Evolutionary conservation across 2,329 filamentous ascomycete species (phyloP).

Genomic region (Hymenoscyphus repandus): DNA sequence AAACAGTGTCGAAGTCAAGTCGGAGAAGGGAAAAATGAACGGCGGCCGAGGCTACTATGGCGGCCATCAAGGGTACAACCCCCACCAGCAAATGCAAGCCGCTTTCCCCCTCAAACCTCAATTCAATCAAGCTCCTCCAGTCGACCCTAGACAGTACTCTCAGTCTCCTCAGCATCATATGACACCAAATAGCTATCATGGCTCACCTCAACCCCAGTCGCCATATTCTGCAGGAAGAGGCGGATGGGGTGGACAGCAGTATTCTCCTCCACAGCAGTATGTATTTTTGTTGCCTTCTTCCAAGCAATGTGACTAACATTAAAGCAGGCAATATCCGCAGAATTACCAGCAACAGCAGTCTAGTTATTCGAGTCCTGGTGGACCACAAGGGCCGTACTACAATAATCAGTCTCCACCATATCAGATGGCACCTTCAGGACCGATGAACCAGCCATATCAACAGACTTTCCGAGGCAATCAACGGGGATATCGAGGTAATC

Average conservation of each 20-base stretch:
- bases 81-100: conserved; percentile 33
- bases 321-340: conserved; percentile 33
- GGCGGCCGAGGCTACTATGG: conserved; percentile 31
- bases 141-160: conserved; percentile 41
- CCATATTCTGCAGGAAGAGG: conserved; percentile 52
- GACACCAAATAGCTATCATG: conserved; percentile 49
- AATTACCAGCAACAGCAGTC: conserved; percentile 53
- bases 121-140: conserved; percentile 31
- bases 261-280: conserved; percentile 41
- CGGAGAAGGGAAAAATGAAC: conserved; percentile 32
- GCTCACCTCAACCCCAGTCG: conserved; percentile 57
- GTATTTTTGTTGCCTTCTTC: conserved; percentile 18
- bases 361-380: conserved; percentile 47
- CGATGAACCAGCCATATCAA: conserved; percentile 47
- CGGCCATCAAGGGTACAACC: conserved; percentile 32
- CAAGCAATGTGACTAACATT: neutral
- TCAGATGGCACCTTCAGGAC: conserved; percentile 48
- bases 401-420: conserved; percentile 45
- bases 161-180: conserved; percentile 55
- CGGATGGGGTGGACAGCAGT: conserved; percentile 38
- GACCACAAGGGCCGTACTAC: conserved; percentile 51
- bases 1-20: conserved; percentile 33
- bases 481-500: conserved; percentile 55
- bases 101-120: conserved; percentile 33
- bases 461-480: conserved; percentile 39